Evolutionary conservation across 768 basidiomycete genomes (phyloP).

Genomic region (Stropharia rugosoannulata): DNA sequence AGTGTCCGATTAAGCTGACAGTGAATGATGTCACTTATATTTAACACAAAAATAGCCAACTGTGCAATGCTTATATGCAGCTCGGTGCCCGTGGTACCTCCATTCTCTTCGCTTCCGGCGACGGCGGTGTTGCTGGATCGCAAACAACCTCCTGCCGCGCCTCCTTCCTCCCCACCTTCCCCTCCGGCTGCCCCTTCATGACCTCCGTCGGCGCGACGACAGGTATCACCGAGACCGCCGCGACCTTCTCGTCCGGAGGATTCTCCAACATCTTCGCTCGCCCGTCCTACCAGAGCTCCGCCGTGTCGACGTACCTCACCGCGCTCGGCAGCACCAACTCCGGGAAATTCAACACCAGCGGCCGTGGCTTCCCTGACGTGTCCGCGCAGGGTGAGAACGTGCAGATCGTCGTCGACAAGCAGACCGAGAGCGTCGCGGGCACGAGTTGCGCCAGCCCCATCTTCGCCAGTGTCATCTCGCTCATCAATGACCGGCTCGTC

Average conservation of each 20-base stretch:
- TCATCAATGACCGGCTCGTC: constrained; percentile 53
- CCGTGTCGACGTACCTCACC: constrained; percentile 37
- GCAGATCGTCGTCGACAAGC: constrained; percentile 30
- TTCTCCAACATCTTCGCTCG: constrained; percentile 42
- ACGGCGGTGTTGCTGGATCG: constrained; percentile 46
- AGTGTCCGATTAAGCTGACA: neutral
- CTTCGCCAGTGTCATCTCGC: constrained; percentile 45
- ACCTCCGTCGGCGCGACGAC: constrained; percentile 50
- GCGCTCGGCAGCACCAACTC: constrained; percentile 41
- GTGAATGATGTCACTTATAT: too few species aligned
- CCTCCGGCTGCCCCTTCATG: constrained; percentile 44
- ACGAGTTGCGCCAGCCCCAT: constrained; percentile 51
- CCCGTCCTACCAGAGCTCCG: constrained; percentile 36
- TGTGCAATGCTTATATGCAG: constrained; percentile 44
- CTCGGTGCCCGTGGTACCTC: constrained; percentile 65
- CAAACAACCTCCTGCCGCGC: constrained; percentile 21
- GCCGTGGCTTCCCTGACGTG: constrained; percentile 50
- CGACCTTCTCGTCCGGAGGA: constrained; percentile 48
- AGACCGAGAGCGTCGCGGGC: constrained; percentile 38
- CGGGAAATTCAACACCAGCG: constrained; percentile 43
- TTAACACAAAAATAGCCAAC: constrained; percentile 16
- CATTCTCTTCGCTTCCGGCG: constrained; percentile 59
- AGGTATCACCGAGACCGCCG: constrained; percentile 38
- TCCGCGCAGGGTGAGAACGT: constrained; percentile 43
- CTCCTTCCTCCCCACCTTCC: constrained; percentile 21